These are phyloP conservation scores for Colletotrichum sp. DNA, from an alignment of 2,329 filamentous ascomycete genomes.

Conservation along the genomic window DNA sequence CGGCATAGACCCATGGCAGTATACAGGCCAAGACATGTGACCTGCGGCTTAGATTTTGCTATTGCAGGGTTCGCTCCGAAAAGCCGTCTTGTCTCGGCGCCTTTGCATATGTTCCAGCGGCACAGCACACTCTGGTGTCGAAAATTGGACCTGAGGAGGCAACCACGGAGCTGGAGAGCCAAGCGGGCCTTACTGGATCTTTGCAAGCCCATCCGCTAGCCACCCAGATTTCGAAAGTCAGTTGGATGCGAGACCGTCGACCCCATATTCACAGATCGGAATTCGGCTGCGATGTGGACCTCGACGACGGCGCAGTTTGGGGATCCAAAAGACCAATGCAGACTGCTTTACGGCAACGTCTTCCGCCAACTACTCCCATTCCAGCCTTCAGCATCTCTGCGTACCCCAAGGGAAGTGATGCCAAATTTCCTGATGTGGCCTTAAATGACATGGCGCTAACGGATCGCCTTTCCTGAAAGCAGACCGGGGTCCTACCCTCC, in stretches of 20 bases:
- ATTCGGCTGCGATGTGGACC: not conserved
- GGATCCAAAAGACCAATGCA: not conserved
- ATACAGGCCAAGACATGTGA: not conserved
- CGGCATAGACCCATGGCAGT: not conserved
- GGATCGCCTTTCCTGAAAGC: conserved; percentile 7
- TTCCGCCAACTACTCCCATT: not conserved
- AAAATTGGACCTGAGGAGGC: not conserved
- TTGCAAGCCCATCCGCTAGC: not conserved
- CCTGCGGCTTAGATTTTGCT: not conserved
- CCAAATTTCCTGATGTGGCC: not conserved
- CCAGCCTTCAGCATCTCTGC: not conserved
- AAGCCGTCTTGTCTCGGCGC: not conserved
- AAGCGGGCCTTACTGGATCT: not conserved
- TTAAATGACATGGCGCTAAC: not conserved
- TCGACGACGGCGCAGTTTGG: not conserved
- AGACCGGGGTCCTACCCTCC: conserved; percentile 8
- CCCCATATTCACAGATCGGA: not conserved
- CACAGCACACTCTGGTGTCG: not conserved
- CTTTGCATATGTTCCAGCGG: not conserved
- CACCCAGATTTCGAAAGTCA: no score
- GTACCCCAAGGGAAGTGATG: not conserved
- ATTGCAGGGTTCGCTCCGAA: conserved; percentile 1
- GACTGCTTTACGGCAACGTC: not conserved
- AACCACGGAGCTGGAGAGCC: not conserved
- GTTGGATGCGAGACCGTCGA: not conserved